Percentiles rank a stretch among this genome's conserved stretches.
phyloP scores from a whole-genome alignment of 202 grass and related monocot genomes.

The Carex arenaria region DNA sequence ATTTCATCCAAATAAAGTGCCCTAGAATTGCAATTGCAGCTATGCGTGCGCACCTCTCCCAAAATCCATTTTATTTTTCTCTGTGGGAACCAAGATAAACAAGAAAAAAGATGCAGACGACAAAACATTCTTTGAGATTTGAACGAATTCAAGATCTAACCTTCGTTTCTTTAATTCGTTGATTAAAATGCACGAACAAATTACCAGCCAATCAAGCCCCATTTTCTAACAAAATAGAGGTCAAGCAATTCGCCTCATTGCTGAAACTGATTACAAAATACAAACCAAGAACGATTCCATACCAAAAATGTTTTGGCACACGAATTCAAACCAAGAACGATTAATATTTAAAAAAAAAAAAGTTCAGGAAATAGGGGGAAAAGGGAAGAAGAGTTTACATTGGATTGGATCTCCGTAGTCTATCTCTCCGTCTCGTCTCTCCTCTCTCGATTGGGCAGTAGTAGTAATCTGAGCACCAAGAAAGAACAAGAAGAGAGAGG shows the following conservation, averaged over 20 bases:
- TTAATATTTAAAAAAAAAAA: background rate
- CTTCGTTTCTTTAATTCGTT: background rate
- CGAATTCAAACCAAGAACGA: background rate
- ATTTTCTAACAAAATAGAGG: background rate
- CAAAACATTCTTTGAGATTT: background rate
- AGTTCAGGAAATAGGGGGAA: background rate
- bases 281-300: background rate
- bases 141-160: background rate
- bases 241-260: background rate
- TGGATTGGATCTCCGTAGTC: slow-evolving; percentile 4
- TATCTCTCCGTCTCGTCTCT: background rate
- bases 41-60: background rate
- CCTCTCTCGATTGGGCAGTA: background rate
- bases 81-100: background rate
- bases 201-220: background rate
- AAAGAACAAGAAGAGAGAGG: background rate
- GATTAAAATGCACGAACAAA: background rate
- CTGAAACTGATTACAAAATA: background rate
- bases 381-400: background rate
- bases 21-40: background rate
- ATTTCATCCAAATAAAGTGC: background rate
- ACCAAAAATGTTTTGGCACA: too few relatives aligned
- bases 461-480: background rate
- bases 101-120: background rate
- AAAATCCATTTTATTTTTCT: background rate